Conservation (phyloP, 2,329 filamentous ascomycete species). For the Talaromyces sp. region DNA sequence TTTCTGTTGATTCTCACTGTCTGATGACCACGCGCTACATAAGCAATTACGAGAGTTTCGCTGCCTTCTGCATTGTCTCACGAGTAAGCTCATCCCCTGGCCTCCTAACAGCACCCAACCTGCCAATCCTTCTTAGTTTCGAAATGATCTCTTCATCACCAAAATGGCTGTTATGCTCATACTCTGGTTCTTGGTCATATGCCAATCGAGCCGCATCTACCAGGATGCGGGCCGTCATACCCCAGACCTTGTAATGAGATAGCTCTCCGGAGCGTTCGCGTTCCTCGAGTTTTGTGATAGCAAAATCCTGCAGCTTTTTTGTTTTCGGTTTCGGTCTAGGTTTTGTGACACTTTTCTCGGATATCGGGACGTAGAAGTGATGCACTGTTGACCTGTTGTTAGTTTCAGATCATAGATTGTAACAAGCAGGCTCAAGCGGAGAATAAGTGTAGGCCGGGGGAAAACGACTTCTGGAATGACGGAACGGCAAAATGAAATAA, state of each 20-base stretch:
- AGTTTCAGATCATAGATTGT: not conserved
- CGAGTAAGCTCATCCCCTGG: constrained; percentile 52
- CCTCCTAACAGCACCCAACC: constrained; percentile 51
- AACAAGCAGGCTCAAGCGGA: not conserved
- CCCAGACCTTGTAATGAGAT: constrained; percentile 78
- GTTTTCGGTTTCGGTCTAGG: constrained; percentile 36
- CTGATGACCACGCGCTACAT: not conserved
- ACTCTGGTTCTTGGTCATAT: constrained; percentile 77
- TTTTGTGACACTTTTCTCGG: constrained; percentile 64
- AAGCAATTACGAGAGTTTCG: constrained; percentile 40
- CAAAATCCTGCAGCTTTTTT: constrained; percentile 35
- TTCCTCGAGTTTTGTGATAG: constrained; percentile 43
- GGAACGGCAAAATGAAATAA: too few species aligned
- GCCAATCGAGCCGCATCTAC: constrained; percentile 84
- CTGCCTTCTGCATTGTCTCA: constrained; percentile 50
- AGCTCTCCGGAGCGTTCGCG: constrained; percentile 45
- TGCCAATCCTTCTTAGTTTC: constrained; percentile 53
- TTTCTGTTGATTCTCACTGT: not conserved
- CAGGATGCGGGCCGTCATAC: constrained; percentile 87
- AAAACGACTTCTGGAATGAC: too few species aligned
- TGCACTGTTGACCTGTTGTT: constrained; percentile 57
- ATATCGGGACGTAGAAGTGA: constrained; percentile 84
- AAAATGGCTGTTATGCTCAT: constrained; percentile 66
- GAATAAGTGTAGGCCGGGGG: not conserved
- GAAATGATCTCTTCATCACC: constrained; percentile 65